These are phyloP conservation scores for Solanum clarkiae DNA, from an alignment of 257 asterid species.

Conservation along the genomic window DNA sequence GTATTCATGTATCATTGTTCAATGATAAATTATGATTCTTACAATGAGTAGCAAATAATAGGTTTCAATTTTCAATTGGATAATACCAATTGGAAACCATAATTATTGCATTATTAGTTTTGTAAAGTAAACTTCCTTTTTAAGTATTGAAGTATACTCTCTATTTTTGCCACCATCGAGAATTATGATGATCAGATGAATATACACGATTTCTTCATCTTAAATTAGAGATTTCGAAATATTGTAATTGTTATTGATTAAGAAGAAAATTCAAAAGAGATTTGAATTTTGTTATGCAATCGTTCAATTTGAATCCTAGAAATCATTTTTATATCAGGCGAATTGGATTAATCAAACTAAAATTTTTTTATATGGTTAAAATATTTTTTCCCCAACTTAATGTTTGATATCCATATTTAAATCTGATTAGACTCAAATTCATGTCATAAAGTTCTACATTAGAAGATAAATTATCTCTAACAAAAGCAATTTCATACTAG, in stretches of 20 bases:
- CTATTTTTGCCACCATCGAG: too few species aligned
- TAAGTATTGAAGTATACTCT: background rate
- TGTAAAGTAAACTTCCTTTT: background rate
- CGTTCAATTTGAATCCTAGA: background rate
- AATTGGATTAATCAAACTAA: background rate
- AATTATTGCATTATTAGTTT: background rate
- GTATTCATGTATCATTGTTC: background rate
- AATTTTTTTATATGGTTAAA: background rate
- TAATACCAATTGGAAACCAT: background rate
- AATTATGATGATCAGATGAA: background rate
- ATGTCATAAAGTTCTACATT: background rate
- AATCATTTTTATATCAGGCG: background rate
- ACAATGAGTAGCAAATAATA: background rate
- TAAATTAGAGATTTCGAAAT: background rate
- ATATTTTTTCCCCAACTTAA: background rate
- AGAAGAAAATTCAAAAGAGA: background rate
- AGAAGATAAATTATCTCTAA: background rate
- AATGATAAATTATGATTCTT: background rate
- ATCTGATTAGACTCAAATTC: accelerated
- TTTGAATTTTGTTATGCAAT: background rate
- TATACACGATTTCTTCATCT: background rate
- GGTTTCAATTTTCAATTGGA: background rate
- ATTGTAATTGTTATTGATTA: too few species aligned
- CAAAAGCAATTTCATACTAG: background rate
- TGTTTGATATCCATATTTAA: accelerated